Conservation (phyloP, 2,329 filamentous ascomycete genomes). For the Clonostachys rhizophaga region DNA sequence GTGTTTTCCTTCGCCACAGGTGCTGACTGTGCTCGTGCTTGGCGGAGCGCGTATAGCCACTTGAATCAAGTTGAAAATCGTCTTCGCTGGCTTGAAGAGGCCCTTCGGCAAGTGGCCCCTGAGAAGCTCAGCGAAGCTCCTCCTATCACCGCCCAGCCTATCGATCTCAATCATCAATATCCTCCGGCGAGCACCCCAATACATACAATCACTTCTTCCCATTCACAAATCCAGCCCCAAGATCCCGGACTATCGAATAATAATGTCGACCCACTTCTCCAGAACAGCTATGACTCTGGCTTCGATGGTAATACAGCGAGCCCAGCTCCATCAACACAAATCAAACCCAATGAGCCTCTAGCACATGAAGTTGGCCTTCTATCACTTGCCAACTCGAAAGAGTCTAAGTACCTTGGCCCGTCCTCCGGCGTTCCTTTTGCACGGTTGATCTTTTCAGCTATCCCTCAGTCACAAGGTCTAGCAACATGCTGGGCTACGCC, state of each 20-base stretch:
- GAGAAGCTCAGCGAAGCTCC: no score
- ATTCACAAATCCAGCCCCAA: not conserved
- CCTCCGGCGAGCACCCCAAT: not conserved
- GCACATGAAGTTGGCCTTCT: conserved; percentile 8
- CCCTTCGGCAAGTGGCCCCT: no score
- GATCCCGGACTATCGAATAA: not conserved
- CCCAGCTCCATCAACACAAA: not conserved
- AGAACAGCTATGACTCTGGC: not conserved
- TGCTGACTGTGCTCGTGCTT: no score
- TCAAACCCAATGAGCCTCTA: not conserved
- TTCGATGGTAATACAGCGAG: no score
- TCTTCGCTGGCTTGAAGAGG: conserved; percentile 2
- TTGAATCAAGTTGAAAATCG: conserved; percentile 5
- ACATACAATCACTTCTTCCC: not conserved
- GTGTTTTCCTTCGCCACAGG: no score
- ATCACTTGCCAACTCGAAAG: conserved; percentile 7
- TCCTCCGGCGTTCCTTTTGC: conserved; percentile 8
- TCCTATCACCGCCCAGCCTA: not conserved
- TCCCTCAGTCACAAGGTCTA: conserved; percentile 7
- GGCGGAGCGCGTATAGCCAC: not conserved
- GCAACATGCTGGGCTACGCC: conserved; percentile 5
- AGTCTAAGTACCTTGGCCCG: conserved; percentile 8
- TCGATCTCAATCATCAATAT: not conserved
- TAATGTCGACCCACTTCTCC: not conserved
- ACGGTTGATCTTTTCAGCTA: conserved; percentile 7